Conservation (phyloP, 225 moss, liverwort and hornwort species). For the Marchantia polymorpha region DNA sequence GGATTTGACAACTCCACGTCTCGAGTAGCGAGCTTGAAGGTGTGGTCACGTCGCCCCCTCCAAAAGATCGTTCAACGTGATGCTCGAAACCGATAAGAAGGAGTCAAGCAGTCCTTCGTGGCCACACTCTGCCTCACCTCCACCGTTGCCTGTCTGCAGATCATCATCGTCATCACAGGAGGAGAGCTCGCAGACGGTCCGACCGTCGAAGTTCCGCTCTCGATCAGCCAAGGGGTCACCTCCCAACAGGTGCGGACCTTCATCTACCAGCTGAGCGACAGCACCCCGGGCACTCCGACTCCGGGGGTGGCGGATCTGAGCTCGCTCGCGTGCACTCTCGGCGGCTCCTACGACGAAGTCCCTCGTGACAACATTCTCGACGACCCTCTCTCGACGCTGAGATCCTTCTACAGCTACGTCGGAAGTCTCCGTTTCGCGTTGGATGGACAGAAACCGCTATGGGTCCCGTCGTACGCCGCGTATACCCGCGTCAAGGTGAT, state of each 20-base stretch:
- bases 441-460: not conserved
- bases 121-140: no score
- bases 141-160: not conserved
- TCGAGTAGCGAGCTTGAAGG: not conserved
- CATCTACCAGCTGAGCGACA: not conserved
- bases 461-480: slow-evolving; percentile 9
- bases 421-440: slow-evolving; percentile 12
- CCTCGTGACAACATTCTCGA: not conserved
- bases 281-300: no score
- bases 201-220: not conserved
- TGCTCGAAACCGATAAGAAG: no score
- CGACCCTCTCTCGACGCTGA: slow-evolving; percentile 5
- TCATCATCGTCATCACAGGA: slow-evolving; percentile 13
- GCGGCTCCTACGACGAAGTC: not conserved
- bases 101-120: no score
- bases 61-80: no score
- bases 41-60: not conserved
- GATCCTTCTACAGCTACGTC: slow-evolving; percentile 24
- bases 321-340: not conserved
- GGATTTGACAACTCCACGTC: not conserved
- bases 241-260: not conserved
- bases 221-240: not conserved
- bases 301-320: not conserved
- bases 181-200: slow-evolving; percentile 8
- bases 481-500: not conserved